Evolutionary conservation across 257 asterid genomes (phyloP).

Genomic region (Solanum gandarillasii): DNA sequence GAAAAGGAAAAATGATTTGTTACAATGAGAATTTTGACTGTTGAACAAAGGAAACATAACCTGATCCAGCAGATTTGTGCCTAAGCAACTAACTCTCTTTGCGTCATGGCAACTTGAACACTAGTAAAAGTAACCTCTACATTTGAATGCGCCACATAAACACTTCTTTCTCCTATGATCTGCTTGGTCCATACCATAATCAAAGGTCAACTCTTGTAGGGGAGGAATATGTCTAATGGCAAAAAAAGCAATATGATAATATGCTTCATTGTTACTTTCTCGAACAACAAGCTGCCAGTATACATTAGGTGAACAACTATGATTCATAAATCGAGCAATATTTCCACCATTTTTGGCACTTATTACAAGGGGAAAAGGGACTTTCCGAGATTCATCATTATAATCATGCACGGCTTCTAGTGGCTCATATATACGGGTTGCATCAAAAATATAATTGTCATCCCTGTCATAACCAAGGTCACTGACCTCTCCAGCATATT

Average conservation of each 20-base stretch:
- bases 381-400: slow-evolving; percentile 22
- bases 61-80: background rate
- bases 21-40: background rate
- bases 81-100: background rate
- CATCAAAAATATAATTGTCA: slow-evolving; percentile 54
- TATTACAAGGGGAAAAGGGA: slow-evolving; percentile 67
- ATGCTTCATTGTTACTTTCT: slow-evolving; percentile 43
- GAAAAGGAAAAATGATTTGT: background rate
- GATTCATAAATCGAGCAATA: slow-evolving; percentile 90
- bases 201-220: slow-evolving; percentile 82
- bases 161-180: slow-evolving; percentile 55
- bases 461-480: slow-evolving; percentile 29
- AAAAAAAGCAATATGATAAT: slow-evolving; percentile 76
- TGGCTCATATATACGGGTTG: slow-evolving; percentile 59
- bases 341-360: slow-evolving; percentile 66
- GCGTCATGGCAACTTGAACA: background rate
- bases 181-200: slow-evolving; percentile 62
- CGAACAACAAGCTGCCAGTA: slow-evolving; percentile 78
- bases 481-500: slow-evolving; percentile 80
- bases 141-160: slow-evolving; percentile 59
- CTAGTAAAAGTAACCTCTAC: slow-evolving; percentile 73
- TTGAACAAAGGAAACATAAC: background rate
- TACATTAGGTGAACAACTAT: slow-evolving; percentile 82
- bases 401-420: slow-evolving; percentile 33
- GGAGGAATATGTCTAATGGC: slow-evolving; percentile 85